Evolutionary conservation across 2,329 filamentous ascomycete species (phyloP).

Genomic region (Fonsecaea erecta): DNA sequence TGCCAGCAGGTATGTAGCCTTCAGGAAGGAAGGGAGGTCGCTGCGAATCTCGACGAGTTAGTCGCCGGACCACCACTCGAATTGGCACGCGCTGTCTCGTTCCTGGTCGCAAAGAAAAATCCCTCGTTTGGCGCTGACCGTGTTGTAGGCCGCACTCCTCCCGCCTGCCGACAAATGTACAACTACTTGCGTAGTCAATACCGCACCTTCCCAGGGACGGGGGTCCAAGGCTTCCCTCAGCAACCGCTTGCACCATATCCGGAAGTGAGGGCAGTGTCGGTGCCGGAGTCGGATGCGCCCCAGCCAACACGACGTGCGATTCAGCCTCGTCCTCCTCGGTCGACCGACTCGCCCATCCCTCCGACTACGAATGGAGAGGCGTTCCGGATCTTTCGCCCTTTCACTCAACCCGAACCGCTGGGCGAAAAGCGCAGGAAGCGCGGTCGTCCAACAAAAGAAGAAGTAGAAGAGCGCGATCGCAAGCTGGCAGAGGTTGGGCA

Average conservation of each 20-base stretch:
- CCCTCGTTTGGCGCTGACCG: constrained; percentile 18
- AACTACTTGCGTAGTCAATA: constrained; percentile 22
- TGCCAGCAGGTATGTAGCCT: constrained; percentile 36
- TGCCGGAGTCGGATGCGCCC: constrained; percentile 25
- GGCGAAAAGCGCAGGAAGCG: constrained; percentile 34
- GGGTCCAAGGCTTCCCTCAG: constrained; percentile 15
- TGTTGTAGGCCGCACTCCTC: constrained; percentile 35
- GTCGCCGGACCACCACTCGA: neutral
- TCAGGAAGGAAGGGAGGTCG: neutral
- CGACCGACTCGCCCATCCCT: constrained; percentile 35
- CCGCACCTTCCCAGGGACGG: constrained; percentile 22
- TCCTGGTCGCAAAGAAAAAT: neutral
- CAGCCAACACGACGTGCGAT: constrained; percentile 29
- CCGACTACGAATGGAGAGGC: constrained; percentile 33
- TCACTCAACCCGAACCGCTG: constrained; percentile 23
- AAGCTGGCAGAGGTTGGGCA: constrained; percentile 34
- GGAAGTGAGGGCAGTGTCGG: constrained; percentile 24
- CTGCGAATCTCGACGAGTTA: neutral
- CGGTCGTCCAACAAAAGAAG: constrained; percentile 38
- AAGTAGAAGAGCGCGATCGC: constrained; percentile 37
- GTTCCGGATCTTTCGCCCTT: constrained; percentile 30
- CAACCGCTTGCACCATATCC: constrained; percentile 18
- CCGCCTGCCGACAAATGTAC: constrained; percentile 32
- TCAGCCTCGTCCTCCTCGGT: constrained; percentile 35
- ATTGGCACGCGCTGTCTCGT: neutral